Evolutionary conservation across 768 basidiomycete species (phyloP), one percentile per base, ranked within the genome.

Genomic region (Lactarius hengduanensis): DNA sequence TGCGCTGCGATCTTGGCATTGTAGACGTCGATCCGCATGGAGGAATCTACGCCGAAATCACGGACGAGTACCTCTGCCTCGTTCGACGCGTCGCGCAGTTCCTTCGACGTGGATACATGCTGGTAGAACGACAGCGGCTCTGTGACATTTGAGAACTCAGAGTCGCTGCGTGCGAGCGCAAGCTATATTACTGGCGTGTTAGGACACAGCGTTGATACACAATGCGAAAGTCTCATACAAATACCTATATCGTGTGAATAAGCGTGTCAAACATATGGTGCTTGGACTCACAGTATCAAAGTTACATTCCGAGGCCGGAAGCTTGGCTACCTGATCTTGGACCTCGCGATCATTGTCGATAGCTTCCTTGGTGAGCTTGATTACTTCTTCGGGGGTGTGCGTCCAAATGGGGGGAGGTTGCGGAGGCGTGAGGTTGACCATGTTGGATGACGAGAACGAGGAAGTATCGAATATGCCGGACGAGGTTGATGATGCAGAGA

Each of bases 1-100:
- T 89, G 81, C 0, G 91, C 91, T 6, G 83, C 81, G 8, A 83
- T 77, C 75, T 91, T 90, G 54, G 88, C 89, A 57, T 84, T 79
- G 80, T 83, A 95, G 57, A 95, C 83, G 72, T 96, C 94, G 58
- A 88, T 73, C 15, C 92, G 86, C 90, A 94, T 92, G 16, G 87
- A 88, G 0, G 84, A 80, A 72, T 94, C 90, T 62, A 94, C 90
- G 30, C 79, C 79, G 70, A 85, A 93, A 70, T 92, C 86, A 63
- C 88, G 85, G 20, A 87, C 77, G 38, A 85, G 78, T n/a, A 84
- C 81, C 73, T 94, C 90, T 2, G 89, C 88, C 47, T 83, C 83
- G 63, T 86, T 91, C 4, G 90, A 88, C 1, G 91, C 90, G 73
- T 94, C 92, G 1, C 93, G 84, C n/a, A 95, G 82, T 53, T 82